Conservation (phyloP, 495 filamentous ascomycete species). For the Daldinia decipiens region DNA sequence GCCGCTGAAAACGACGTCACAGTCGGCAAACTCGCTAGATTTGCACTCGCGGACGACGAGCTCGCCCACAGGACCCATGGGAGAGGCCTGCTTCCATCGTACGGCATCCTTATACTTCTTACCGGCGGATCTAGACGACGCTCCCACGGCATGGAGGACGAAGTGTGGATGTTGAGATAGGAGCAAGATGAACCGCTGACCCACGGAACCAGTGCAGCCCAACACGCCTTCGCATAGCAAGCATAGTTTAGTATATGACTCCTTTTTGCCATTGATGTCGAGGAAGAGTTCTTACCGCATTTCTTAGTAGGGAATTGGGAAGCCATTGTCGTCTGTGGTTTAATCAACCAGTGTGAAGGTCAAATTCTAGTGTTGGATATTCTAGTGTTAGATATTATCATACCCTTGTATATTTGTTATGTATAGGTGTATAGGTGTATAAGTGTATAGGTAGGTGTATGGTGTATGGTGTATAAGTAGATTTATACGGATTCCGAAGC, state of each 20-base stretch:
- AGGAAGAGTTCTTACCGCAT: constrained; percentile 55
- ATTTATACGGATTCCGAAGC: constrained; percentile 12
- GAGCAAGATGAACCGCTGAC: constrained; percentile 85
- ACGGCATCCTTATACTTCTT: constrained; percentile 87
- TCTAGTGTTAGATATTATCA: not conserved
- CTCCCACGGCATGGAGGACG: constrained; percentile 78
- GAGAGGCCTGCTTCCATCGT: constrained; percentile 81
- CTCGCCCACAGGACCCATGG: constrained; percentile 75
- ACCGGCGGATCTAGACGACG: constrained; percentile 79
- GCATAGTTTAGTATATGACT: constrained; percentile 10
- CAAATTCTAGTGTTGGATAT: not conserved
- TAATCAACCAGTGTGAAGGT: constrained; percentile 3
- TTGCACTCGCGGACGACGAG: constrained; percentile 80
- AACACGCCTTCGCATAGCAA: constrained; percentile 63
- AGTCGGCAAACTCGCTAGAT: constrained; percentile 78
- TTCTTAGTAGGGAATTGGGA: constrained; percentile 62
- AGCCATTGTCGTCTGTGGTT: constrained; percentile 45
- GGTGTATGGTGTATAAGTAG: not conserved
- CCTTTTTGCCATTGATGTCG: constrained; percentile 1
- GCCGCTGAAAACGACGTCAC: constrained; percentile 91
- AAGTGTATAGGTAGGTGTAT: no score
- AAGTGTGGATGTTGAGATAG: constrained; percentile 82
- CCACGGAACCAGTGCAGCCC: constrained; percentile 82
- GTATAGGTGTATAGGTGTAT: no score
- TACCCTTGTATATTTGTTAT: not conserved